Evolutionary conservation across 2,329 filamentous ascomycete species (phyloP).

Genomic region (Thielaviopsis punctulata): DNA sequence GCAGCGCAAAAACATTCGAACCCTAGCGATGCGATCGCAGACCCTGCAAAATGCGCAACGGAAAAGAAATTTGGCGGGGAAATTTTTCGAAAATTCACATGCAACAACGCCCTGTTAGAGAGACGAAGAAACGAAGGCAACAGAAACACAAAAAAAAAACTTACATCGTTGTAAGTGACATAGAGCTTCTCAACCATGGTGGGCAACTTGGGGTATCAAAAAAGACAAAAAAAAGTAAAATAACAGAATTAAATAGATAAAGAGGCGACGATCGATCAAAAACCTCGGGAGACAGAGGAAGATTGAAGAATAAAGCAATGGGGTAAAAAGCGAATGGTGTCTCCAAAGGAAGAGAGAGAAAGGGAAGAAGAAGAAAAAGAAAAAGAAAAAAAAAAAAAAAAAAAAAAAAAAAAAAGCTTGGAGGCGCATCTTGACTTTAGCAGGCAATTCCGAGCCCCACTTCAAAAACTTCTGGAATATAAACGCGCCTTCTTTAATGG

Average conservation of each 20-base stretch:
- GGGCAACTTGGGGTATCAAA: conserved; percentile 14
- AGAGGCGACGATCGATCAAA: not conserved
- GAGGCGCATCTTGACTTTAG: not conserved
- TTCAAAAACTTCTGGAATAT: conserved; percentile 1
- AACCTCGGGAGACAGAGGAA: not conserved
- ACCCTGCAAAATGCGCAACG: not conserved
- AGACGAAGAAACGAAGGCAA: not conserved
- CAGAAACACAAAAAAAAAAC: conserved; percentile 17
- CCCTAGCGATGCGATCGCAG: not conserved
- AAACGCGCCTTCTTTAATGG: not conserved
- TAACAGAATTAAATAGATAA: not conserved
- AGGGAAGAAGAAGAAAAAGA: not conserved
- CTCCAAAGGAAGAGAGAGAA: not conserved
- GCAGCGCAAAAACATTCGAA: not conserved
- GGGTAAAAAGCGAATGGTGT: not conserved
- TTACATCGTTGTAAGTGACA: conserved; percentile 81
- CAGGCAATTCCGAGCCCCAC: not conserved
- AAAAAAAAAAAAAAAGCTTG: conserved; percentile 4
- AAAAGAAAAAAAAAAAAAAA: not conserved
- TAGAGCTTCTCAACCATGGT: conserved; percentile 75
- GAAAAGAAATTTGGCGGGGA: not conserved
- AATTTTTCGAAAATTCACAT: not conserved
- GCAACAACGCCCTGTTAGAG: no score
- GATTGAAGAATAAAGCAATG: not conserved
- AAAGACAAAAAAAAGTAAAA: not conserved